phyloP scores from a whole-genome alignment of 164 flowering plant genomes.

The Vitis rotundifolia region DNA sequence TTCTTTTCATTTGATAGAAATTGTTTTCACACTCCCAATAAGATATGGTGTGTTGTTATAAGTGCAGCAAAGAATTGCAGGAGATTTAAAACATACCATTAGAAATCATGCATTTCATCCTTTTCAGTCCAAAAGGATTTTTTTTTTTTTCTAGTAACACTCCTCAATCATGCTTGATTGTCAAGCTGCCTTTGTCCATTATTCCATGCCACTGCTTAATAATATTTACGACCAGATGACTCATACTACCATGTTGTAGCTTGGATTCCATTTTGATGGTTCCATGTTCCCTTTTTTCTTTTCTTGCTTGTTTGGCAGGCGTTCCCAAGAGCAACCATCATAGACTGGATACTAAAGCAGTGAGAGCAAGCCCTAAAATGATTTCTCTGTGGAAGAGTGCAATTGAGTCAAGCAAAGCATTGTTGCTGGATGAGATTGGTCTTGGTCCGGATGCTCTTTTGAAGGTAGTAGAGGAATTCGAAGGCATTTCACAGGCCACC shows the following conservation, averaged over 20 bases:
- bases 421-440: slow-evolving; percentile 57
- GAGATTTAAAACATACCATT: no score
- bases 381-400: slow-evolving; percentile 74
- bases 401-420: slow-evolving; percentile 73
- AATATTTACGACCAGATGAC: background rate
- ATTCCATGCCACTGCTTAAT: background rate
- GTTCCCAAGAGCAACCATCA: slow-evolving; percentile 11
- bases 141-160: background rate
- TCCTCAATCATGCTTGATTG: background rate
- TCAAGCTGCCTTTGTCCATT: background rate
- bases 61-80: no score
- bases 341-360: slow-evolving; percentile 17
- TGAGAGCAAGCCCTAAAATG: slow-evolving; percentile 61
- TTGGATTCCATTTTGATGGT: background rate
- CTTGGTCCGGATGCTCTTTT: slow-evolving; percentile 78
- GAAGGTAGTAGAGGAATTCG: slow-evolving; percentile 76
- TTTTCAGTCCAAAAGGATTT: no score
- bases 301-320: slow-evolving; percentile 23
- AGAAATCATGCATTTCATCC: no score
- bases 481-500: slow-evolving; percentile 49
- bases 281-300: background rate
- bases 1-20: no score
- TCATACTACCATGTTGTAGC: background rate
- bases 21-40: no score
- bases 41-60: no score